Conservation (phyloP, 139 green algal species). For the Chlamydomonas urium region DNA sequence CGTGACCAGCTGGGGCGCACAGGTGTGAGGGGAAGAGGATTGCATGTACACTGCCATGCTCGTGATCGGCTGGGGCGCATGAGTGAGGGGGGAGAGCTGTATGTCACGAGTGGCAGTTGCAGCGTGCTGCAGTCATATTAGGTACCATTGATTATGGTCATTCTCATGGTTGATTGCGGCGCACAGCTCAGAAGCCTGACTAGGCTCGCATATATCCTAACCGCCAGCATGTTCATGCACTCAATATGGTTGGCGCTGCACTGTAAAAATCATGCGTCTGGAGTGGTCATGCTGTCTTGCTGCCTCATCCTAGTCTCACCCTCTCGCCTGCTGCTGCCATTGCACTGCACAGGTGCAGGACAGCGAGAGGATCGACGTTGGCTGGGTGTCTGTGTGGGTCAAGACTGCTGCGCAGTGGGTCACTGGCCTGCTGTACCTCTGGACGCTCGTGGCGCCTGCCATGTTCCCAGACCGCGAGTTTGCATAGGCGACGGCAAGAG, state of each 20-base stretch:
- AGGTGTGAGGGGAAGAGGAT: no score
- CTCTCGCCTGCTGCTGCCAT: neutral
- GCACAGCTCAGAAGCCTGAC: neutral
- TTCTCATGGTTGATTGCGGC: neutral
- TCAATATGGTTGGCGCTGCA: no score
- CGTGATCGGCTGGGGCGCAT: slow-evolving; percentile 97
- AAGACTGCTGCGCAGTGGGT: slow-evolving; percentile 80
- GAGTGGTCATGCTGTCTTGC: no score
- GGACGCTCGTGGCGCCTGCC: slow-evolving; percentile 85
- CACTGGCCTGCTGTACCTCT: slow-evolving; percentile 80
- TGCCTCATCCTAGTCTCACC: neutral
- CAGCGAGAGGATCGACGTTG: slow-evolving; percentile 87
- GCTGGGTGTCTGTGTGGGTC: slow-evolving; percentile 92
- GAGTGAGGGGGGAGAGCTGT: slow-evolving; percentile 13
- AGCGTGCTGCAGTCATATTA: slow-evolving; percentile 1
- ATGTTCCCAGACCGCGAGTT: slow-evolving; percentile 86
- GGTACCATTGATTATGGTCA: neutral
- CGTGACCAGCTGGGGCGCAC: slow-evolving; percentile 90
- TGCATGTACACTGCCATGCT: slow-evolving; percentile 97
- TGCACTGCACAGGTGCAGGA: slow-evolving; percentile 7
- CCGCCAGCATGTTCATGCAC: no score
- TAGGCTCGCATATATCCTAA: no score
- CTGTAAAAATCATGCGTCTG: no score
- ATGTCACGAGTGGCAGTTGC: neutral
- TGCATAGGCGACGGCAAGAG: no score